phyloP scores from a whole-genome alignment of 345 rosid genomes.

The Psidium friedrichsthalianum region DNA sequence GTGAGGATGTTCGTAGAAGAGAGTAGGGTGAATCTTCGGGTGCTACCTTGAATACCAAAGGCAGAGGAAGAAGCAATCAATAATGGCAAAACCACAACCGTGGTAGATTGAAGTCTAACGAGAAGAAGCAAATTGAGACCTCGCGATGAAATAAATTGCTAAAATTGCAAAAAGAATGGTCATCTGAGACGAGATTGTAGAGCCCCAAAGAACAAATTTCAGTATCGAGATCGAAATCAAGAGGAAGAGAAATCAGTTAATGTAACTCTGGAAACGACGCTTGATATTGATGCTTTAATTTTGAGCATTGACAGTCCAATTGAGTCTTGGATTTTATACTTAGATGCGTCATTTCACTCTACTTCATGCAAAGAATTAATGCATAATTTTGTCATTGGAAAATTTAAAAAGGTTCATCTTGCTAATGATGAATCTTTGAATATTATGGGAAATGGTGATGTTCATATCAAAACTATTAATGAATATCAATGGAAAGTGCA shows the following conservation, averaged over 20 bases:
- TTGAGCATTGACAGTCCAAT: not conserved
- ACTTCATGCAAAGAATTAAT: not conserved
- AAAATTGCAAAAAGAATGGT: not conserved
- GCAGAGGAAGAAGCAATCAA: not conserved
- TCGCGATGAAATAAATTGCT: not conserved
- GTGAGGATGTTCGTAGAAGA: not conserved
- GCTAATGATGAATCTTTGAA: not conserved
- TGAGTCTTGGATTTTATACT: not conserved
- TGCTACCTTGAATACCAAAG: not conserved
- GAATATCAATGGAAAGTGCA: not conserved
- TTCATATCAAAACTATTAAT: not conserved
- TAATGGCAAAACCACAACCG: not conserved
- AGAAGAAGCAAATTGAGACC: not conserved
- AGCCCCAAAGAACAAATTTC: not conserved
- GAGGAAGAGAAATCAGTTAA: not conserved
- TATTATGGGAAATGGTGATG: not conserved
- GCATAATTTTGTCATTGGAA: not conserved
- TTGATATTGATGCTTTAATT: not conserved
- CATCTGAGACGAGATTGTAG: not conserved
- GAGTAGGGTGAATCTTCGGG: not conserved
- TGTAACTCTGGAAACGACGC: not conserved
- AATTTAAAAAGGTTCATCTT: not conserved
- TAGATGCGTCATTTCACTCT: not conserved
- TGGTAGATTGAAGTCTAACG: not conserved
- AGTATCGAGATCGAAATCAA: not conserved